Percentiles rank a stretch among this genome's conserved stretches.
Evolutionary conservation across 2,329 filamentous ascomycete species (phyloP).

Genomic region (Salinomyces thailandicus): DNA sequence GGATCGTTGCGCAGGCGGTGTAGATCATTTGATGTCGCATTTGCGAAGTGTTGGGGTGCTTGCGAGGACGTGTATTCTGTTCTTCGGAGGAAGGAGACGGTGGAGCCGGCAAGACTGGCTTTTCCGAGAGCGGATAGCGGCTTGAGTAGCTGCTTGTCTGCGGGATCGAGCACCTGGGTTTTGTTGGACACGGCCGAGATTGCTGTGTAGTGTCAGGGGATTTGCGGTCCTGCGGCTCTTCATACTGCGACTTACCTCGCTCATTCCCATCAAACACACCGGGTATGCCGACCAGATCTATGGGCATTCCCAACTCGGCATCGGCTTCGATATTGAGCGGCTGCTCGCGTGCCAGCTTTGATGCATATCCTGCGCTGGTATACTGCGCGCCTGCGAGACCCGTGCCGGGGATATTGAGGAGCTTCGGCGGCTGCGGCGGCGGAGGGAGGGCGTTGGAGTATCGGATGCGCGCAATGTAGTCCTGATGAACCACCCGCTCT

Average conservation of each 20-base stretch:
- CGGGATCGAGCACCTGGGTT: conserved; percentile 66
- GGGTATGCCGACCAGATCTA: conserved; percentile 89
- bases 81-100: conserved; percentile 85
- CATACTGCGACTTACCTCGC: conserved; percentile 54
- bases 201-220: neutral
- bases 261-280: conserved; percentile 93
- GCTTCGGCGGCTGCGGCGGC: conserved; percentile 87
- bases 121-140: conserved; percentile 79
- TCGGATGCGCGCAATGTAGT: conserved; percentile 91
- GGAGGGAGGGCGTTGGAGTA: conserved; percentile 94
- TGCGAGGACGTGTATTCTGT: conserved; percentile 81
- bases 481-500: conserved; percentile 58
- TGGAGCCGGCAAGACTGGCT: conserved; percentile 61
- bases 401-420: conserved; percentile 91
- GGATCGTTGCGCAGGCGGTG: conserved; percentile 34
- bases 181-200: no score
- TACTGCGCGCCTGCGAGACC: conserved; percentile 80
- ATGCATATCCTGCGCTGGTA: conserved; percentile 81
- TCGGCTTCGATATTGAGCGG: conserved; percentile 94
- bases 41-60: conserved; percentile 37
- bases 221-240: neutral
- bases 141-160: conserved; percentile 73
- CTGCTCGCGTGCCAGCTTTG: conserved; percentile 79
- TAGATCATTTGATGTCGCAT: conserved; percentile 44
- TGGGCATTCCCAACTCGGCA: conserved; percentile 93